phyloP scores from a whole-genome alignment of 805 yeast genomes.

The Huiozyma sinensis region DNA sequence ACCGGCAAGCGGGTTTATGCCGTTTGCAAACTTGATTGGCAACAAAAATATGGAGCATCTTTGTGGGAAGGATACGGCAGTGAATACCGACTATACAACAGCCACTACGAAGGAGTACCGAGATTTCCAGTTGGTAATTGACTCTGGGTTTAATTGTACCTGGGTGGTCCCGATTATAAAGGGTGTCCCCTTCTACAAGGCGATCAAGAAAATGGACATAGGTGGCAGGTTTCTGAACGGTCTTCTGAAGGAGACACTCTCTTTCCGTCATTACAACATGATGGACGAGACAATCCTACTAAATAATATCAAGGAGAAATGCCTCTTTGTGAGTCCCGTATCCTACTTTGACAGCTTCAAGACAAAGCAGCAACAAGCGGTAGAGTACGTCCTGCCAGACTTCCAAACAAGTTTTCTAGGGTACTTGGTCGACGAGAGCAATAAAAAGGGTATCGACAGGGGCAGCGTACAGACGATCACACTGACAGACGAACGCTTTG shows the following conservation, averaged over 20 bases:
- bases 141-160: conserved; percentile 80
- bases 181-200: conserved; percentile 68
- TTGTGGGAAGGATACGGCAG: conserved; percentile 16
- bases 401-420: conserved; percentile 74
- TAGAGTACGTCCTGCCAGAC: conserved; percentile 81
- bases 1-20: conserved; percentile 48
- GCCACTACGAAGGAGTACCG: conserved; percentile 19
- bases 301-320: conserved; percentile 71
- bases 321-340: conserved; percentile 38
- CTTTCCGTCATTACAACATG: conserved; percentile 87
- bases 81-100: conserved; percentile 4
- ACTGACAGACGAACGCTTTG: conserved; percentile 75
- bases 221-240: conserved; percentile 86
- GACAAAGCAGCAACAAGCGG: conserved; percentile 26
- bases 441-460: conserved; percentile 19
- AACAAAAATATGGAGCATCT: conserved; percentile 4
- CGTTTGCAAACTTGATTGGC: conserved; percentile 37
- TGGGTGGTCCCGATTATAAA: conserved; percentile 78
- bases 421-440: conserved; percentile 40
- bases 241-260: conserved; percentile 67
- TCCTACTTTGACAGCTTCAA: conserved; percentile 28
- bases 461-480: conserved; percentile 42
- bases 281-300: conserved; percentile 81
- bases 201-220: conserved; percentile 65
- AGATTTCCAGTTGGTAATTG: conserved; percentile 73